A percentile compares a stretch with the other conserved stretches of the same genome.
These are phyloP conservation scores for Nevesoporus exiguus DNA, from an alignment of 768 basidiomycete species.

Conservation along the genomic window DNA sequence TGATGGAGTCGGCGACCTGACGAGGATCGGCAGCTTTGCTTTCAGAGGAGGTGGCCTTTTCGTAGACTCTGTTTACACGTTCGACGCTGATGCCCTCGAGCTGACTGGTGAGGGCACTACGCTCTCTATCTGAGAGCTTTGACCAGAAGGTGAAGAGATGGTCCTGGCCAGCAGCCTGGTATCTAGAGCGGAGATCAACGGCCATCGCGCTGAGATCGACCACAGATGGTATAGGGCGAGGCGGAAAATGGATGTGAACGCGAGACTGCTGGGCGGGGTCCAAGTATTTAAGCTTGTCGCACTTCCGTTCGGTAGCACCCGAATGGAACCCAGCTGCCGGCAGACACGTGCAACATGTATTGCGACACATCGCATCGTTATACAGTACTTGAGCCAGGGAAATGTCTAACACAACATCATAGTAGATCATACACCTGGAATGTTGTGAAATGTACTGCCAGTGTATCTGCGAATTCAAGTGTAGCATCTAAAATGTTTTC, in stretches of 20 bases:
- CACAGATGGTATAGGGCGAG: background rate
- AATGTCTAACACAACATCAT: too few species aligned
- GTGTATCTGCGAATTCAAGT: too few species aligned
- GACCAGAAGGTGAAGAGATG: constrained; percentile 91
- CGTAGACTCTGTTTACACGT: constrained; percentile 87
- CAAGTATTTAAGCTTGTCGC: constrained; percentile 13
- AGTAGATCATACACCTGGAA: too few species aligned
- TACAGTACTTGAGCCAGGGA: too few species aligned
- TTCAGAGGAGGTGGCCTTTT: constrained; percentile 70
- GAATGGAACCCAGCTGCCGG: constrained; percentile 4
- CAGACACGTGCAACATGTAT: constrained; percentile 7
- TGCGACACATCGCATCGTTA: too few species aligned
- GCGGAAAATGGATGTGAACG: background rate
- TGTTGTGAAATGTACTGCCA: too few species aligned
- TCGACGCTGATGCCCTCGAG: constrained; percentile 80
- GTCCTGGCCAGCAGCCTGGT: constrained; percentile 77
- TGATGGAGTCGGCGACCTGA: constrained; percentile 51
- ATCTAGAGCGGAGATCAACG: constrained; percentile 56
- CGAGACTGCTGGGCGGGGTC: background rate
- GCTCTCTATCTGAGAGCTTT: constrained; percentile 62
- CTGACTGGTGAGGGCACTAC: constrained; percentile 60
- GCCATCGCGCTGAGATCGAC: constrained; percentile 40
- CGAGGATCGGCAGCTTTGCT: constrained; percentile 41
- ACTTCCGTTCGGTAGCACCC: constrained; percentile 20
- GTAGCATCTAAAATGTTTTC: too few species aligned